phyloP scores from a whole-genome alignment of 179 eudicot genomes.

The Nepenthes alata region DNA sequence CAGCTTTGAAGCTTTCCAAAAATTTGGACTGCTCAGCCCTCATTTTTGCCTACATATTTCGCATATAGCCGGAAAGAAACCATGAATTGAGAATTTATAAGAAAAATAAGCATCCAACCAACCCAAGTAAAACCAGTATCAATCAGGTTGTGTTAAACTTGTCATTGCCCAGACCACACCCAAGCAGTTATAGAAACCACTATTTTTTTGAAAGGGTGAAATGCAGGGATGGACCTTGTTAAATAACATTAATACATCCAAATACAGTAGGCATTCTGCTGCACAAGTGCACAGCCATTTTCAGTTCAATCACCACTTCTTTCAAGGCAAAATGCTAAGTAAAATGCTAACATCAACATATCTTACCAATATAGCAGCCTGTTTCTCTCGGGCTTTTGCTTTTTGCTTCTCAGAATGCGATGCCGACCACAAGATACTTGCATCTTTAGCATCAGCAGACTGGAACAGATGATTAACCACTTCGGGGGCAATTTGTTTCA shows the following conservation, averaged over 20 bases:
- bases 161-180: not conserved
- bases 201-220: too few species aligned
- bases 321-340: not conserved
- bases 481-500: constrained; percentile 69
- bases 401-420: constrained; percentile 70
- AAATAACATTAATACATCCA: too few species aligned
- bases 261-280: too few species aligned
- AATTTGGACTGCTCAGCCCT: constrained; percentile 87
- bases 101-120: not conserved
- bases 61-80: not conserved
- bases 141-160: not conserved
- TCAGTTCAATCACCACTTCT: not conserved
- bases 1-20: constrained; percentile 46
- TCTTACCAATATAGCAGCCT: constrained; percentile 86
- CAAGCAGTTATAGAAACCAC: too few species aligned
- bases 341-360: not conserved
- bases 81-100: not conserved
- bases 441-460: constrained; percentile 17
- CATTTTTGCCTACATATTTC: constrained; percentile 79
- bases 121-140: not conserved
- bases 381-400: constrained; percentile 88
- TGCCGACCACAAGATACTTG: constrained; percentile 11
- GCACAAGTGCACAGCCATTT: too few species aligned
- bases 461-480: constrained; percentile 38
- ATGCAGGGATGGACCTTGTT: too few species aligned